Evolutionary conservation across 2,329 filamentous ascomycete genomes (phyloP), one percentile per base, ranked within the genome.

Genomic region (Aureobasidium melanogenum): DNA sequence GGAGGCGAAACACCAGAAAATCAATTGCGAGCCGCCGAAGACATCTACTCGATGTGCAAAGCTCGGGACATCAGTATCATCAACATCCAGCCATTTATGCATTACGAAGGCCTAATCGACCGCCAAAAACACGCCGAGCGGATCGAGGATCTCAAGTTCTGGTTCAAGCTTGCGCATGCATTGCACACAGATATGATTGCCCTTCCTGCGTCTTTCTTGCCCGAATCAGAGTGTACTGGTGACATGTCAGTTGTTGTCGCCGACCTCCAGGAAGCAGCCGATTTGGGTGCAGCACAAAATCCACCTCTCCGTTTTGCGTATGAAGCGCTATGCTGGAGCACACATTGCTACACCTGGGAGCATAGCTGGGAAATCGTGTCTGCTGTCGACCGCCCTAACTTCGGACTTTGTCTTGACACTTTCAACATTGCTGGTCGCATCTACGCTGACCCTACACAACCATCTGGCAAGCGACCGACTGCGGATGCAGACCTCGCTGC

Each of bases 71-170:
- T 90, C 24, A 68, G 75, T 10, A 82, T 90, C 66, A 78, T 90
- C 66, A 86, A 84, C 64, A 79, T 92, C 0, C 89, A 91, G 69
- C 89, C 89, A 0, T 92, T 93, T 70, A 82, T 83, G 76, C 84
- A 90, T 74, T 91, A 88, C 73, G 89, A 92, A 66, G 89, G 89
- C 1, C 79, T 91, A 0, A 63, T 85, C 6, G 84, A 91, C 72
- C 79, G 87, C 9, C 67, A 72, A n/a, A 77, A 82, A 62, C 86
- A 88, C 67, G 73, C 74, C 1, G 73, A 77, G 30, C 78, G 84
- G 4, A 73, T 91, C 32, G 76, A 82, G 24, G 82, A 90, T 66
- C 79, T 93, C 22, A 75, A 80, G 12, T 76, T 87, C 22, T 93
- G 88, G 89, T 85, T 92, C 65, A 70, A 80, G 44, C 76, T 94